Conservation (phyloP, 352 stramenopile species). For the Phytophthora sp. region DNA sequence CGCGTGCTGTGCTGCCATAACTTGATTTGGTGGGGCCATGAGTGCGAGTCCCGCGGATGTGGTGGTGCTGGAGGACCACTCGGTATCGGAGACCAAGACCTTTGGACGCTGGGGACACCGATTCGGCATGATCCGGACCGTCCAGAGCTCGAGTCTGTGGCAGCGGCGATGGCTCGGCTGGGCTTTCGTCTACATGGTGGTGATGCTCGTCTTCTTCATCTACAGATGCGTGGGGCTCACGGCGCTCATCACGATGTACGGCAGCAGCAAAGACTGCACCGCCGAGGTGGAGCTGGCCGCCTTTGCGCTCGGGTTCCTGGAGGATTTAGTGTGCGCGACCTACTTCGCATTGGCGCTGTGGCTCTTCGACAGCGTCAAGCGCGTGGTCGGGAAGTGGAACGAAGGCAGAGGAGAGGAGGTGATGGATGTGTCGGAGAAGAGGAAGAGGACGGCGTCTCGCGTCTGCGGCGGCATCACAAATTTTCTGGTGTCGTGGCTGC, state of each 20-base stretch:
- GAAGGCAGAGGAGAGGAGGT: not conserved
- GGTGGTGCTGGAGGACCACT: constrained; percentile 9
- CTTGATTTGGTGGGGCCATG: too few relatives aligned
- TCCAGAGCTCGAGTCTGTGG: constrained; percentile 5
- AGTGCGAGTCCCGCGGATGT: not conserved
- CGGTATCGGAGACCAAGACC: constrained; percentile 2
- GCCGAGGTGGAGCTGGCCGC: constrained; percentile 14
- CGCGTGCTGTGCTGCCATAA: not conserved
- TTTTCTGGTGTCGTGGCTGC: constrained; percentile 36
- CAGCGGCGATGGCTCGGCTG: constrained; percentile 40
- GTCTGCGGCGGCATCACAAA: constrained; percentile 24
- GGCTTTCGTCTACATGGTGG: constrained; percentile 33
- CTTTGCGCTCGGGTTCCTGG: constrained; percentile 40
- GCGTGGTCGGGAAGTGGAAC: not conserved
- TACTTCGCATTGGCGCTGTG: constrained; percentile 11
- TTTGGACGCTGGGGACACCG: not conserved
- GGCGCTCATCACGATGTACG: constrained; percentile 37
- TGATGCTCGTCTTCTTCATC: constrained; percentile 44
- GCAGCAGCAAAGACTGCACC: constrained; percentile 22
- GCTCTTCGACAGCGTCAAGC: constrained; percentile 14
- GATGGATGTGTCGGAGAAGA: not conserved
- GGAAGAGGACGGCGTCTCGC: not conserved
- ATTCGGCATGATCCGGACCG: not conserved
- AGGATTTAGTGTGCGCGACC: constrained; percentile 46
- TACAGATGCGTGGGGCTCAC: constrained; percentile 30